A percentile compares a stretch with the other conserved stretches of the same genome.
These are phyloP conservation scores for Zelonia costaricensis DNA, from an alignment of 208 protist genomes.

Conservation along the genomic window DNA sequence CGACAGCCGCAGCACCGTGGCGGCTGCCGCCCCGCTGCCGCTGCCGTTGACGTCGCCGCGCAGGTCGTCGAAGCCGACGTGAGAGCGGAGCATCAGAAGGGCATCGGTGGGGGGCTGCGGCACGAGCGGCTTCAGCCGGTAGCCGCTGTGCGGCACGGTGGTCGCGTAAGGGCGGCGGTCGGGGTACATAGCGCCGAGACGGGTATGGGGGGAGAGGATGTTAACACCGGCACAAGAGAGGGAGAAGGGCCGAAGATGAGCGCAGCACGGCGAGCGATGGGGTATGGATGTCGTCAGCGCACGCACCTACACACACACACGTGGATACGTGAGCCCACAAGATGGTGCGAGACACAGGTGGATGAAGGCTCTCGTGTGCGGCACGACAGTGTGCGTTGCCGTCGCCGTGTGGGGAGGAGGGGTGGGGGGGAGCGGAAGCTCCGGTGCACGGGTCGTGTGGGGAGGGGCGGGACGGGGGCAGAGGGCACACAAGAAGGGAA, in stretches of 20 bases:
- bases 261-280: neutral
- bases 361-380: no score
- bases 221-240: neutral
- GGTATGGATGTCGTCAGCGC: no score
- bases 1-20: conserved; percentile 3
- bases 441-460: no score
- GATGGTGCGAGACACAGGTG: no score
- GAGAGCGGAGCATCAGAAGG: conserved; percentile 53
- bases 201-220: neutral
- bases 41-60: neutral
- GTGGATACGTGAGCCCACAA: no score
- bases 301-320: no score
- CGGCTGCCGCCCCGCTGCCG: neutral
- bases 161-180: conserved; percentile 73
- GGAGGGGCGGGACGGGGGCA: no score
- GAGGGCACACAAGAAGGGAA: no score
- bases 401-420: no score
- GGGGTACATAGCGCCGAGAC: conserved; percentile 53
- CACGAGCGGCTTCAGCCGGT: conserved; percentile 51
- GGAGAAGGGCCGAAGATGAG: neutral
- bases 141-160: conserved; percentile 56
- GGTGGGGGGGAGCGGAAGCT: no score
- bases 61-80: conserved; percentile 59
- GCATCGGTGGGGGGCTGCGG: conserved; percentile 54
- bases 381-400: no score